phyloP scores from a whole-genome alignment of 306 rosid genomes.

The Parietaria judaica region DNA sequence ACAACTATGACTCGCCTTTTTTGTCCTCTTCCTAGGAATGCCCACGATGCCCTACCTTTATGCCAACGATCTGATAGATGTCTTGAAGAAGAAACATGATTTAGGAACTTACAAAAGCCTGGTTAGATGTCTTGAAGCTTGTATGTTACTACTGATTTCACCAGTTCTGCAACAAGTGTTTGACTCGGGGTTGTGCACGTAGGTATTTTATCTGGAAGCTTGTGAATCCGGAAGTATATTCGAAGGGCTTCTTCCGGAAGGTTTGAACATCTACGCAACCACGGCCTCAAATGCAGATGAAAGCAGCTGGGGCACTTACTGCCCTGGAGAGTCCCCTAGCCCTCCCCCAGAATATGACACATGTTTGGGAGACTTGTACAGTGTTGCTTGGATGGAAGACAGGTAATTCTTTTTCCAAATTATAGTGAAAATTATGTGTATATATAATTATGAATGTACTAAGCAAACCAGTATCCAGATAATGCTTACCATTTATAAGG shows the following conservation, averaged over 20 bases:
- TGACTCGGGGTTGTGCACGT: background rate
- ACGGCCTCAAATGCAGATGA: conserved; percentile 83
- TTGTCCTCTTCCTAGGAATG: conserved; percentile 45
- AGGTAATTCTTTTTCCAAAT: conserved; percentile 32
- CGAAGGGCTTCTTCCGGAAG: conserved; percentile 83
- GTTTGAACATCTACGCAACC: conserved; percentile 75
- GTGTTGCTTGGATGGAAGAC: conserved; percentile 98
- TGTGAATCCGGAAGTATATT: conserved; percentile 96
- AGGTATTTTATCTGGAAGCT: conserved; percentile 96
- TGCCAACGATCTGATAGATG: conserved; percentile 56
- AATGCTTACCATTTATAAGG: too few species aligned
- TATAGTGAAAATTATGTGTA: too few species aligned
- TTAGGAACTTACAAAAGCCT: conserved; percentile 69
- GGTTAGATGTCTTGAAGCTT: conserved; percentile 26
- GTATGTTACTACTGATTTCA: conserved; percentile 12
- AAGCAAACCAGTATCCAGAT: too few species aligned
- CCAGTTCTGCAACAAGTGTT: background rate
- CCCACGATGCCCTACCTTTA: conserved; percentile 63
- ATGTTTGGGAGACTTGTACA: conserved; percentile 83
- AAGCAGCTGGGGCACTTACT: conserved; percentile 96
- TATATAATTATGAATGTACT: background rate
- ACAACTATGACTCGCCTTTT: background rate
- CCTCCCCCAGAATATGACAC: conserved; percentile 84
- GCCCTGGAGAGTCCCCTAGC: conserved; percentile 78
- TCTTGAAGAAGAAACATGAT: conserved; percentile 70